phyloP scores from a whole-genome alignment of 2,329 filamentous ascomycete species.

The Davidsoniella australis region DNA sequence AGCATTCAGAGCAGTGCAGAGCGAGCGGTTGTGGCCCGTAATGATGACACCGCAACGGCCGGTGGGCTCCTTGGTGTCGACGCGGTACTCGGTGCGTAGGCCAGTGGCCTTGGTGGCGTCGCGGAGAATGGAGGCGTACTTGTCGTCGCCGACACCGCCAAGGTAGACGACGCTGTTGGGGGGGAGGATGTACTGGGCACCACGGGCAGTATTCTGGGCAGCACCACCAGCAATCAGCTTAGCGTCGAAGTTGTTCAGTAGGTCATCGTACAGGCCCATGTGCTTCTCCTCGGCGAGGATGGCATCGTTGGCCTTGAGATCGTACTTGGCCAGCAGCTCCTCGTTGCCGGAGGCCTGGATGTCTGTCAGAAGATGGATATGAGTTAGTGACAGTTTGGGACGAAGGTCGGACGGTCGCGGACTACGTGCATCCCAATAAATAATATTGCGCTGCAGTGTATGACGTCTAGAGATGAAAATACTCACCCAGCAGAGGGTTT shows the following conservation, averaged over 20 bases:
- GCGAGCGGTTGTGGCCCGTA: slow-evolving; percentile 85
- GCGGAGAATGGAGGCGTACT: slow-evolving; percentile 77
- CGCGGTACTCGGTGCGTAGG: slow-evolving; percentile 84
- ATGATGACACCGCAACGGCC: slow-evolving; percentile 94
- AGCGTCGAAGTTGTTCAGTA: slow-evolving; percentile 79
- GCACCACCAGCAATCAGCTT: slow-evolving; percentile 93
- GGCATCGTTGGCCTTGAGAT: slow-evolving; percentile 87
- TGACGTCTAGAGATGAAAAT: neutral
- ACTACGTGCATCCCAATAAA: neutral
- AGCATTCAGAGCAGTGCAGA: slow-evolving; percentile 88
- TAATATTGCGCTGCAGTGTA: too few species aligned
- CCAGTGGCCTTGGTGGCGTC: slow-evolving; percentile 77
- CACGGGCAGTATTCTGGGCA: slow-evolving; percentile 92
- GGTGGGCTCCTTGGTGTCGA: slow-evolving; percentile 69
- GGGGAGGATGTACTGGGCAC: slow-evolving; percentile 88
- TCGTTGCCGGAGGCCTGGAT: slow-evolving; percentile 80
- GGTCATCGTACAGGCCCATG: slow-evolving; percentile 76
- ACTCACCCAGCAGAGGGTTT: slow-evolving; percentile 85
- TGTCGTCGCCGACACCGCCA: slow-evolving; percentile 86
- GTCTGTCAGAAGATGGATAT: slow-evolving; percentile 36
- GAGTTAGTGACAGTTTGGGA: too few species aligned
- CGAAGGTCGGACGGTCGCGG: neutral
- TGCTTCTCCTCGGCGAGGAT: slow-evolving; percentile 93
- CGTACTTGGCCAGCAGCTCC: slow-evolving; percentile 79
- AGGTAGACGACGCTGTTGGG: slow-evolving; percentile 83